phyloP scores from a whole-genome alignment of 306 rosid species.

The Trifolium pratense region DNA sequence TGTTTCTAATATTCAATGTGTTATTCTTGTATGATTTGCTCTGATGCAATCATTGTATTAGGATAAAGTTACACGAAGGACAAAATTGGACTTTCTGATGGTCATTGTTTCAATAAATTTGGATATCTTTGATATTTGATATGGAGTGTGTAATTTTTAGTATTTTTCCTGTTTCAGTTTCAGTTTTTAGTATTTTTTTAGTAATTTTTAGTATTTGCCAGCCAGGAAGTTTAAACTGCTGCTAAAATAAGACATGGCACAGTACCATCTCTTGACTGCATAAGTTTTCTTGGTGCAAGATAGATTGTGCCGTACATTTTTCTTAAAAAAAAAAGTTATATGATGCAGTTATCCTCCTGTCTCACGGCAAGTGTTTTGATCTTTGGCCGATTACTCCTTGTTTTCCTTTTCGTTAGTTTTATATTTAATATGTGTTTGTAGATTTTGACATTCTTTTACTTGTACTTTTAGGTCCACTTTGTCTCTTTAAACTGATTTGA shows the following conservation, averaged over 20 bases:
- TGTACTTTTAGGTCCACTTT: slow-evolving; percentile 66
- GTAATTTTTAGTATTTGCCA: slow-evolving; percentile 52
- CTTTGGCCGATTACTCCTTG: neutral
- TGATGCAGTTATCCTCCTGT: slow-evolving; percentile 54
- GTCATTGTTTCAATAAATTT: slow-evolving; percentile 13
- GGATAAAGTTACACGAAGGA: slow-evolving; percentile 6
- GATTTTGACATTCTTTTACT: slow-evolving; percentile 27
- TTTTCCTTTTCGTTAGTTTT: slow-evolving; percentile 9
- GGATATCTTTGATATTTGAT: slow-evolving; percentile 25
- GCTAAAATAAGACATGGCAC: no score
- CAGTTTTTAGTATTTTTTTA: no score
- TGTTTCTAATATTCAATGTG: slow-evolving; percentile 21
- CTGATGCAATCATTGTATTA: slow-evolving; percentile 3
- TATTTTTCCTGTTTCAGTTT: slow-evolving; percentile 3
- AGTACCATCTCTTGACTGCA: slow-evolving; percentile 81
- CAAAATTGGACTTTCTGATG: neutral
- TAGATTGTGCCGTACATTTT: slow-evolving; percentile 66
- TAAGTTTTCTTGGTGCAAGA: slow-evolving; percentile 63
- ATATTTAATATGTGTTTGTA: slow-evolving; percentile 2
- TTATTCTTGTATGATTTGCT: slow-evolving; percentile 32
- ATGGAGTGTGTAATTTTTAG: slow-evolving; percentile 6
- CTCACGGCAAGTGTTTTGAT: slow-evolving; percentile 64
- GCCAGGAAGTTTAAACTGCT: slow-evolving; percentile 80
- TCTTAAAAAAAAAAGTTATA: neutral
- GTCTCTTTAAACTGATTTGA: slow-evolving; percentile 92